These are phyloP conservation scores for Zygosaccharomyces siamensis DNA, from an alignment of 805 yeast genomes.

Conservation along the genomic window DNA sequence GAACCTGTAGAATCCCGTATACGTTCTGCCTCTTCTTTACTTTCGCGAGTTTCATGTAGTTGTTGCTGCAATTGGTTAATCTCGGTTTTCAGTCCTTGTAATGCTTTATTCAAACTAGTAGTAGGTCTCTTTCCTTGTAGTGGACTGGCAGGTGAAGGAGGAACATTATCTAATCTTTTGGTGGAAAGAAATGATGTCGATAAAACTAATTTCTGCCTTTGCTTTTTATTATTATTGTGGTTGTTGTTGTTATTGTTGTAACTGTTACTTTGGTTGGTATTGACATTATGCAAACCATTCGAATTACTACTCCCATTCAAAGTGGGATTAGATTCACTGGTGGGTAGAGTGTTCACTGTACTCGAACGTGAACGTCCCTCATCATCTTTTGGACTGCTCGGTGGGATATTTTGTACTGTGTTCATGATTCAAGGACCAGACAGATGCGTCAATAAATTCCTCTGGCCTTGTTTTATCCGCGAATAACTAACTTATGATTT, in stretches of 20 bases:
- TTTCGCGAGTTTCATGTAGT: conserved; percentile 18
- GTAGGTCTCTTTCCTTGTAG: conserved; percentile 23
- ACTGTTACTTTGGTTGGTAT: not conserved
- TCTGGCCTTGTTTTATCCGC: not conserved
- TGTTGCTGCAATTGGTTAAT: conserved; percentile 24
- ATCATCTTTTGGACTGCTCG: conserved; percentile 11
- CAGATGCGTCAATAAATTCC: not conserved
- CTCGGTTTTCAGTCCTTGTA: conserved; percentile 21
- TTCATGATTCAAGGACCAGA: not conserved
- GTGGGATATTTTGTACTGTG: not conserved
- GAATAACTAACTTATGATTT: not conserved
- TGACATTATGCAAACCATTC: not conserved
- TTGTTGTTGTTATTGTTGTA: not conserved
- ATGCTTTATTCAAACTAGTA: conserved; percentile 22
- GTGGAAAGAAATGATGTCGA: conserved; percentile 35
- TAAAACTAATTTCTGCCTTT: conserved; percentile 27
- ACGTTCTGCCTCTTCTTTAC: conserved; percentile 26
- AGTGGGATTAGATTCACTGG: conserved; percentile 3
- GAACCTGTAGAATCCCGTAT: conserved; percentile 26
- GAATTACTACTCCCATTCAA: conserved; percentile 6
- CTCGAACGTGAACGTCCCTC: conserved; percentile 13
- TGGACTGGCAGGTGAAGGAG: conserved; percentile 31
- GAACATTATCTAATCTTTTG: conserved; percentile 23
- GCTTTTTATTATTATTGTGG: conserved; percentile 9
- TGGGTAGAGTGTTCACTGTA: conserved; percentile 11